Evolutionary conservation across 257 asterid genomes (phyloP).

Genomic region (Penstemon eatonii): DNA sequence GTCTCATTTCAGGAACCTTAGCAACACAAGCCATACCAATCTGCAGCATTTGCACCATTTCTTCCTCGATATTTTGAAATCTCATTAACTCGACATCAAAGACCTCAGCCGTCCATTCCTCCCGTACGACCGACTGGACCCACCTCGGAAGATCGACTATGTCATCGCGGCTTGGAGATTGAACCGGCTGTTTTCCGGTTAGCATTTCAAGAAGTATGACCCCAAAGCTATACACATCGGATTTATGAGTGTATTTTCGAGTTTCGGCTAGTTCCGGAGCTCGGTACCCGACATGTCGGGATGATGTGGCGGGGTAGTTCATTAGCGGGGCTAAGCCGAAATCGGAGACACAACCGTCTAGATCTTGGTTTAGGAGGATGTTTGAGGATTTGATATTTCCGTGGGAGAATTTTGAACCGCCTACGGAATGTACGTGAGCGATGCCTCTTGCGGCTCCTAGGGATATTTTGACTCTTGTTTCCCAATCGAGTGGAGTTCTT

Average conservation of each 20-base stretch:
- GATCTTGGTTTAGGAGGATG: conserved; percentile 73
- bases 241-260: conserved; percentile 69
- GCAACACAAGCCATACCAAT: conserved; percentile 91
- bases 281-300: conserved; percentile 77
- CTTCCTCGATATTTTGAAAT: conserved; percentile 78
- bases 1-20: conserved; percentile 81
- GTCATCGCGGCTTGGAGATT: conserved; percentile 76
- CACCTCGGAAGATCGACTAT: conserved; percentile 84
- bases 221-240: conserved; percentile 93
- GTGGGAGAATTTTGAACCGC: conserved; percentile 81
- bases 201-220: conserved; percentile 91
- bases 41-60: conserved; percentile 96
- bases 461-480: conserved; percentile 67
- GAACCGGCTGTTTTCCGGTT: conserved; percentile 79
- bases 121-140: conserved; percentile 97
- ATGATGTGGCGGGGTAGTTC: conserved; percentile 64
- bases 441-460: conserved; percentile 85
- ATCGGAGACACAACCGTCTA: conserved; percentile 71
- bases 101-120: conserved; percentile 97
- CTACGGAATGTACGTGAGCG: conserved; percentile 65
- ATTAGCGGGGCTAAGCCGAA: conserved; percentile 77
- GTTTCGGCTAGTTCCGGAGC: conserved; percentile 85
- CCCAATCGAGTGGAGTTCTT: conserved; percentile 79
- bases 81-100: conserved; percentile 84
- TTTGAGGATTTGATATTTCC: conserved; percentile 89